Base-by-base conservation (phyloP, 139 green algal genomes). In the Tetraselmis chui region DNA sequence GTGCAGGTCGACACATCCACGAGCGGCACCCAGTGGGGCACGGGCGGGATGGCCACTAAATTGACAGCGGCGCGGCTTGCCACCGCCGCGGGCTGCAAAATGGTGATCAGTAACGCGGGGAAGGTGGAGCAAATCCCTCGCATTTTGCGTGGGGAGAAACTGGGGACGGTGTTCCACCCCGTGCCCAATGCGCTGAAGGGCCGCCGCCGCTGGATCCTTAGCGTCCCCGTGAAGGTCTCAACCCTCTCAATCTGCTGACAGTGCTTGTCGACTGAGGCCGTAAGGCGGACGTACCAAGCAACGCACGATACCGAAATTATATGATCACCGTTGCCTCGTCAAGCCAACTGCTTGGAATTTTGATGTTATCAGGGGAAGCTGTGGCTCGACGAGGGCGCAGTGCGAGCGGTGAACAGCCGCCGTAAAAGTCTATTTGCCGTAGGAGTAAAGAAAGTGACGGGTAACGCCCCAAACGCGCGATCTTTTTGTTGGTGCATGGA, bases 31-130 rank as follows among this genome's bases (percentile, higher is more conserved):
- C 88, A 96, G 87, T 98, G 93, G 91, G 95, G 95, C 76, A 98
- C 95, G 0, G 95, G 95, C 1, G 95, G 95, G 78, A 98, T 98
- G 95, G 90, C 89, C 29, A 98, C 95, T 74, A 98, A 98, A 89
- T 89, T 98, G 23, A 98, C 95, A 2, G 95, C 95, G 23, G 95
- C 94, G 2, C 90, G 93, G 75, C 95, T 98, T 76, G 95, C 94
- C 29, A 94, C 91, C 11, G 93, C 95, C 0, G 95, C 93, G 0
- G 95, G 95, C 30, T 94, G 89, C 85, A 90, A 89, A 59, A 94
- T 93, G 83, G 92, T 92, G 27, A 96, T 96, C 77, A 94, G 90
- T 86, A 81, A 89, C 76, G 83, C 81, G 58, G 81, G 29, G 22
- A 26, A 90, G 23, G 90, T 92, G 1, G 75, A 89, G 32, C 84